Evolutionary conservation across 2,329 filamentous ascomycete genomes (phyloP).

Genomic region (Colletotrichum caudatum): DNA sequence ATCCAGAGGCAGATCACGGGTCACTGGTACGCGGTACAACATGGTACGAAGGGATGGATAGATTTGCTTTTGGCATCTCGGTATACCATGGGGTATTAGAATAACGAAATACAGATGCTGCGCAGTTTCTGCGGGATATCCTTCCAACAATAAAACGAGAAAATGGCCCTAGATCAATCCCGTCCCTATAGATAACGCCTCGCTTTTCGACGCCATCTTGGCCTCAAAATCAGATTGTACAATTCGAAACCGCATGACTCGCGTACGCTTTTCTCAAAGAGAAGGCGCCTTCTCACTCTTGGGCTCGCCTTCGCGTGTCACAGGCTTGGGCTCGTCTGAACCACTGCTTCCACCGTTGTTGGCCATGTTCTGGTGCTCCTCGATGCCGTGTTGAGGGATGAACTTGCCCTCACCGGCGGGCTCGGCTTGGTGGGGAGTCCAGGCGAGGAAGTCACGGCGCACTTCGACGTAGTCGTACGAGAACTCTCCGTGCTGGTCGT

Average conservation of each 20-base stretch:
- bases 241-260: constrained; percentile 24
- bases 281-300: constrained; percentile 40
- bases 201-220: constrained; percentile 21
- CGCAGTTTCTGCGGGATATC: constrained; percentile 38
- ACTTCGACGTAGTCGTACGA: constrained; percentile 93
- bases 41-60: constrained; percentile 1
- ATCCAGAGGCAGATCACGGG: neutral
- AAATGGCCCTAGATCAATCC: constrained; percentile 20
- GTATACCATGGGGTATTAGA: constrained; percentile 38
- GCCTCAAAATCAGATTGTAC: constrained; percentile 20
- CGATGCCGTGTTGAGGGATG: constrained; percentile 79
- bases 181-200: constrained; percentile 40
- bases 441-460: constrained; percentile 87
- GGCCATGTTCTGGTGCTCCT: constrained; percentile 67
- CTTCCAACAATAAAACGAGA: constrained; percentile 30
- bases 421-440: constrained; percentile 81
- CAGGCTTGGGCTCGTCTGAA: constrained; percentile 38
- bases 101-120: constrained; percentile 35
- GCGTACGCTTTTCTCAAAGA: constrained; percentile 1
- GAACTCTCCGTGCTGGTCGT: constrained; percentile 91
- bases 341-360: constrained; percentile 40
- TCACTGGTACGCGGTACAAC: neutral
- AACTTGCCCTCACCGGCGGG: constrained; percentile 68
- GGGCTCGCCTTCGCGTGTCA: constrained; percentile 29
- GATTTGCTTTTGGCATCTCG: constrained; percentile 31